These are phyloP conservation scores for Umbelopsis ramanniana DNA, from an alignment of 192 early-diverging fungal genomes.

Conservation along the genomic window DNA sequence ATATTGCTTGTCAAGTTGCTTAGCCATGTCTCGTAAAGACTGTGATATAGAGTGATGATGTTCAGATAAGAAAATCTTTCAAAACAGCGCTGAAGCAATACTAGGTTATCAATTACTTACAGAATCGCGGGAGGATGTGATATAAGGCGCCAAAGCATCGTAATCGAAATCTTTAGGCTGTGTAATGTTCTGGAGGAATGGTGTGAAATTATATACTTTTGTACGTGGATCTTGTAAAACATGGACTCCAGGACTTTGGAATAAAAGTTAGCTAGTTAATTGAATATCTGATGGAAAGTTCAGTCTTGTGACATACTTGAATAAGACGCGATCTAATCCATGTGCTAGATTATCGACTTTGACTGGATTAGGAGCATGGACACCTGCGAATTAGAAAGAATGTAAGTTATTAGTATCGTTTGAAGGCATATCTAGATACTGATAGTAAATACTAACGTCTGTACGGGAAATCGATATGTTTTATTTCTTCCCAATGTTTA, in stretches of 20 bases:
- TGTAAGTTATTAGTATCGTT: not conserved
- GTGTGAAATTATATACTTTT: slow-evolving; percentile 78
- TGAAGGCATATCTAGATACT: not conserved
- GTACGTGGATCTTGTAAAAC: slow-evolving; percentile 78
- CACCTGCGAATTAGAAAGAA: slow-evolving; percentile 8
- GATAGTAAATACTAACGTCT: not conserved
- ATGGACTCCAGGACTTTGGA: slow-evolving; percentile 77
- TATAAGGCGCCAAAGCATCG: slow-evolving; percentile 76
- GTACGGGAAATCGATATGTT: not conserved
- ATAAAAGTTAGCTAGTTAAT: not conserved
- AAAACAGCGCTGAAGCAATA: too few species aligned
- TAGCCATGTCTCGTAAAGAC: slow-evolving; percentile 56
- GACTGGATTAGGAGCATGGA: slow-evolving; percentile 5
- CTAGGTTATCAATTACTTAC: not conserved
- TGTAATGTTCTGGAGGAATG: slow-evolving; percentile 78
- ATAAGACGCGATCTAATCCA: slow-evolving; percentile 67
- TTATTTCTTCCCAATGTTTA: not conserved
- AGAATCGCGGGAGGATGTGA: slow-evolving; percentile 77
- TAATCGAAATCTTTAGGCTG: slow-evolving; percentile 85
- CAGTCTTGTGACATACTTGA: slow-evolving; percentile 48
- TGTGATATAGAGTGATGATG: not conserved
- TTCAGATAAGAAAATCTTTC: too few species aligned
- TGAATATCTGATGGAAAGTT: not conserved
- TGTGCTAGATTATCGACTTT: slow-evolving; percentile 54
- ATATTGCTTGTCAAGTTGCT: slow-evolving; percentile 56